Evolutionary conservation across 805 yeast genomes (phyloP), one percentile per base, ranked within the genome.

Genomic region (Starmerella floricola): DNA sequence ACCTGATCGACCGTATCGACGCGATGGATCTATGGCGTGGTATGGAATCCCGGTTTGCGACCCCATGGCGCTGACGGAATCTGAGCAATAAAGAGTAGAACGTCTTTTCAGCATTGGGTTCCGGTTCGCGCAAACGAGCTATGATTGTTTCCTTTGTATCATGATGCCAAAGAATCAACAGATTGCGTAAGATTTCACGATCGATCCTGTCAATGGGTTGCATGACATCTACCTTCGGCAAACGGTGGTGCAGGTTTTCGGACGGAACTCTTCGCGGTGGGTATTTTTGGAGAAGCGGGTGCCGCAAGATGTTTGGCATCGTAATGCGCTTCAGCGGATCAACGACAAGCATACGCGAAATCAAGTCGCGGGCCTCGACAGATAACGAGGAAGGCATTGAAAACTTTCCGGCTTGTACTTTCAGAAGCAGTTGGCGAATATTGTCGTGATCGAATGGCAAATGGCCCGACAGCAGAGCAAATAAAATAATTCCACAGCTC

Each of bases 391-490:
- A 69, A 29, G 95, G 95, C 78, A 88, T 83, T 43, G 72, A 72
- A 60, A 78, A 91, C 54, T 74, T 72, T 31, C 98, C 98, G 41
- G 78, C 74, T 64, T 88, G 96, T 18, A 91, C 98, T 59, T 91
- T 91, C 52, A 85, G 65, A 38, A 91, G 68, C 49, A 91, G 66
- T 55, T 80, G 79, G 54, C 97, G 73, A 50, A 91, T 86, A 60
- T 86, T 86, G 51, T 88, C 96, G 62, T 91, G 96, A 62, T 91
- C 98, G 59, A 91, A 91, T 2, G 98, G 98, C 45, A 91, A 66
- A 60, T 91, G 88, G 31, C 97, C 98, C 0, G 97, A 87, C 35
- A 91, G 69, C 37, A 91, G 66, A 0, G 98, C 98, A 65, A 84
- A 91, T 42, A 91, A 66, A 41, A 91, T 91, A 47, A 91, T 84